phyloP scores from a whole-genome alignment of 2,329 filamentous ascomycete genomes.

The Talaromyces sp. region DNA sequence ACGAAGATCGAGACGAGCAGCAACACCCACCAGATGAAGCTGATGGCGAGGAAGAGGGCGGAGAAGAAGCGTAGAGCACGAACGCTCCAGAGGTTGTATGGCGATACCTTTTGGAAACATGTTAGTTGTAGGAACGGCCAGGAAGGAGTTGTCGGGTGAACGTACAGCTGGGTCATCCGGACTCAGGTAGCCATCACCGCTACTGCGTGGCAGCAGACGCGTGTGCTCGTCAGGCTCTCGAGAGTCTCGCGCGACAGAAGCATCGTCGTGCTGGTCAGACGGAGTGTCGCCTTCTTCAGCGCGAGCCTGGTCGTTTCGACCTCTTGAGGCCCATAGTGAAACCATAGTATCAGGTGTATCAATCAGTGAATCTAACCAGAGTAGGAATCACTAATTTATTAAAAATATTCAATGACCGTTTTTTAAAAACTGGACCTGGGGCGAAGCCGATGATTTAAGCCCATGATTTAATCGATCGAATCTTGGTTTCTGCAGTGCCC shows the following conservation, averaged over 20 bases:
- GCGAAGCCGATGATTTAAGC: not conserved
- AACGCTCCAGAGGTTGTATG: conserved; percentile 92
- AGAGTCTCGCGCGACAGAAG: not conserved
- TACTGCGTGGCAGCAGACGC: conserved; percentile 64
- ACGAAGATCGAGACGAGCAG: conserved; percentile 87
- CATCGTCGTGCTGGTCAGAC: not conserved
- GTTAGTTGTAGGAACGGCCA: no score
- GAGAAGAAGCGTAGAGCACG: conserved; percentile 74
- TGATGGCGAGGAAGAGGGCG: conserved; percentile 66
- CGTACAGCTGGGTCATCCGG: conserved; percentile 74
- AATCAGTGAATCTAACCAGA: not conserved
- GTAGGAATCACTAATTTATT: not conserved
- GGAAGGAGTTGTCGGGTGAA: no score
- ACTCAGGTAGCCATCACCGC: conserved; percentile 59
- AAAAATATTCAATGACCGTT: not conserved
- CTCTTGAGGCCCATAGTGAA: conserved; percentile 19
- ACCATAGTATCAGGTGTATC: conserved; percentile 16
- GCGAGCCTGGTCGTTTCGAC: conserved; percentile 1
- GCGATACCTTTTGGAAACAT: conserved; percentile 53
- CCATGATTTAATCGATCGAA: not conserved
- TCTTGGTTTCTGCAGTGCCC: not conserved
- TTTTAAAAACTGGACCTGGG: not conserved
- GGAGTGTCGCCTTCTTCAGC: conserved; percentile 1
- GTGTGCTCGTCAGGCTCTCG: conserved; percentile 55
- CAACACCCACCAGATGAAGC: conserved; percentile 88